These are phyloP conservation scores for Aspergillus vadensis DNA, from an alignment of 2,329 filamentous ascomycete genomes.

Conservation along the genomic window DNA sequence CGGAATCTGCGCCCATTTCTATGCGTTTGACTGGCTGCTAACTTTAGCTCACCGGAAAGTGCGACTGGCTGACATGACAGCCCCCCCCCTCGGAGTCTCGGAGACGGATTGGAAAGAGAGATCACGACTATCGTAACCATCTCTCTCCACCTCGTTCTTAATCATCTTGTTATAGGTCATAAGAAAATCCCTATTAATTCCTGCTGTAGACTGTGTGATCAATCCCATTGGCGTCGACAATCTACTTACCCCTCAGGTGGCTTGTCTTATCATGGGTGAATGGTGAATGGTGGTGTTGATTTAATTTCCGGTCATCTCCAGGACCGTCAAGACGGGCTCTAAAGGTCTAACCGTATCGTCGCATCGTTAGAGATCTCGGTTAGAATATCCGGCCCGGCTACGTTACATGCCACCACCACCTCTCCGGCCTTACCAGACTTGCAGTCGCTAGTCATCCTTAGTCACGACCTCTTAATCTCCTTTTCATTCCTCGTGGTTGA, in stretches of 20 bases:
- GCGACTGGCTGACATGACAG: background rate
- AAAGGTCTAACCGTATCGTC: constrained; percentile 1
- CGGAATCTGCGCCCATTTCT: background rate
- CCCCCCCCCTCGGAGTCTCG: background rate
- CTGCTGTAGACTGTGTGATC: no score
- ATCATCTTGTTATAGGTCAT: no score
- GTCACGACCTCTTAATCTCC: background rate
- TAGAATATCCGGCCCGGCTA: constrained; percentile 9
- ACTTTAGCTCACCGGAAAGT: constrained; percentile 5
- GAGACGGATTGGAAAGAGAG: background rate
- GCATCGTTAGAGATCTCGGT: constrained; percentile 9
- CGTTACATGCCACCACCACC: constrained; percentile 2
- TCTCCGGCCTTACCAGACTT: background rate
- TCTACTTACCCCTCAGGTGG: no score
- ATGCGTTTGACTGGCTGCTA: constrained; percentile 13
- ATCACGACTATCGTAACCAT: background rate
- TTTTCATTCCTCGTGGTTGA: background rate
- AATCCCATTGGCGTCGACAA: no score
- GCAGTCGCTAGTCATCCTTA: constrained; percentile 4
- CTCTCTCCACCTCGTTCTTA: no score
- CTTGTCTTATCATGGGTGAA: no score
- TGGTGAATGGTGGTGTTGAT: no score
- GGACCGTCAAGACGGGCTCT: background rate
- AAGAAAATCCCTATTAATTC: no score
- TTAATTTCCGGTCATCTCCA: background rate